Evolutionary conservation across 805 yeast species (phyloP).

Genomic region (Saccharomycopsis guyanensis): DNA sequence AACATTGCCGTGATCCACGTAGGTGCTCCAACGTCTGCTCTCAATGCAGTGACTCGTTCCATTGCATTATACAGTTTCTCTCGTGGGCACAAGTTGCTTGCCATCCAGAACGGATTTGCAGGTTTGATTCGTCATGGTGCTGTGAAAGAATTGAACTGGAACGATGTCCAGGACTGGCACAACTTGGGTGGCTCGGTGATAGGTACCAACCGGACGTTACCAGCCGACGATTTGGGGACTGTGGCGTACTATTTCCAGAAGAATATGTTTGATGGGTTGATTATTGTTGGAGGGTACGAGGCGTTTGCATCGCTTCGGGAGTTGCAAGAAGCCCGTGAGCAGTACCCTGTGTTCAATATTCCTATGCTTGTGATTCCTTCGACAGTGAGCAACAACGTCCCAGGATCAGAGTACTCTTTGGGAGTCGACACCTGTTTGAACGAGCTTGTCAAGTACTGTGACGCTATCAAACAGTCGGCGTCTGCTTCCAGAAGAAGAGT

Average conservation of each 20-base stretch:
- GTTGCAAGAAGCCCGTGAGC: conserved; percentile 64
- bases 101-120: conserved; percentile 87
- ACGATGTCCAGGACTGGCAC: conserved; percentile 83
- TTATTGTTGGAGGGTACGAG: conserved; percentile 94
- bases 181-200: conserved; percentile 91
- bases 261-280: conserved; percentile 77
- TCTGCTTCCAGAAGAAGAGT: conserved; percentile 72
- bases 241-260: conserved; percentile 91
- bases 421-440: conserved; percentile 75
- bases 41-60: conserved; percentile 89
- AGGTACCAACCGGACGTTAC: conserved; percentile 89
- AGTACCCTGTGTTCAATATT: conserved; percentile 86
- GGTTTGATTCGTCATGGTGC: conserved; percentile 90
- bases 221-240: conserved; percentile 75
- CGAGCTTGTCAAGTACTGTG: conserved; percentile 64
- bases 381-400: conserved; percentile 73
- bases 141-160: conserved; percentile 67
- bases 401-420: conserved; percentile 72
- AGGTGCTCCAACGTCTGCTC: conserved; percentile 97
- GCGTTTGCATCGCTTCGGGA: conserved; percentile 84
- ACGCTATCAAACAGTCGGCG: conserved; percentile 72
- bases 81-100: conserved; percentile 83
- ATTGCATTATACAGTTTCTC: conserved; percentile 84
- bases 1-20: conserved; percentile 82
- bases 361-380: conserved; percentile 80